phyloP scores from a whole-genome alignment of 169 alveolate species.

The Eimeria zaria region DNA sequence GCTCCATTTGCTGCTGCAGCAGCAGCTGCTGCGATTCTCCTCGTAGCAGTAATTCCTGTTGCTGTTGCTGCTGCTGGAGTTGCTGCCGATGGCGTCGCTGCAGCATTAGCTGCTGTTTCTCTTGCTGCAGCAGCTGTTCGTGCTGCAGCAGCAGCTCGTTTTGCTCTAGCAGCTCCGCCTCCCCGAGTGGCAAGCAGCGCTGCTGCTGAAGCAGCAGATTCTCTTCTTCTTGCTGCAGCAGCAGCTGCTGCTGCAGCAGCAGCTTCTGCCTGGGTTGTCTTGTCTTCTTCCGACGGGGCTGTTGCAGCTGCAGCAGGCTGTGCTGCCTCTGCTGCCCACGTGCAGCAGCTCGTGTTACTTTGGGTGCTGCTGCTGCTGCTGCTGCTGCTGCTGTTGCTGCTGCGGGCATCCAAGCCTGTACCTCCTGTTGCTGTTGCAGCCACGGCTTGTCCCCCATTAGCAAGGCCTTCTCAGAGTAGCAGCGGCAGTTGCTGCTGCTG shows the following conservation, averaged over 20 bases:
- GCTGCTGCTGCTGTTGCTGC: slow-evolving; percentile 1
- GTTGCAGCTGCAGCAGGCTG: slow-evolving; percentile 1
- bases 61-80: background rate
- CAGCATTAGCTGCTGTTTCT: background rate
- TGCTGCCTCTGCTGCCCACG: slow-evolving; percentile 11
- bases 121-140: background rate
- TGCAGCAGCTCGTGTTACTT: background rate
- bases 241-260: background rate
- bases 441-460: slow-evolving; percentile 5
- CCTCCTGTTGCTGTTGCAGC: slow-evolving; percentile 15
- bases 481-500: background rate
- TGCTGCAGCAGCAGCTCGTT: background rate
- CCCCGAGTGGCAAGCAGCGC: background rate
- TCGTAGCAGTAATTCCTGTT: background rate
- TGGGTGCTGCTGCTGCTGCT: background rate
- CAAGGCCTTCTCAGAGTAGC: background rate
- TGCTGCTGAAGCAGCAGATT: slow-evolving; percentile 3
- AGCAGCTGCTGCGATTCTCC: background rate
- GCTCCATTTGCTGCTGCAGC: slow-evolving; percentile 16
- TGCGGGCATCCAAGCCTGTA: slow-evolving; percentile 4
- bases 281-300: background rate
- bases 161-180: background rate
- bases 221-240: background rate
- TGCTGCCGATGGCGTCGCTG: background rate
- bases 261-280: background rate